Conservation (phyloP, 495 filamentous ascomycete genomes). For the Penicillium robsamsonii region DNA sequence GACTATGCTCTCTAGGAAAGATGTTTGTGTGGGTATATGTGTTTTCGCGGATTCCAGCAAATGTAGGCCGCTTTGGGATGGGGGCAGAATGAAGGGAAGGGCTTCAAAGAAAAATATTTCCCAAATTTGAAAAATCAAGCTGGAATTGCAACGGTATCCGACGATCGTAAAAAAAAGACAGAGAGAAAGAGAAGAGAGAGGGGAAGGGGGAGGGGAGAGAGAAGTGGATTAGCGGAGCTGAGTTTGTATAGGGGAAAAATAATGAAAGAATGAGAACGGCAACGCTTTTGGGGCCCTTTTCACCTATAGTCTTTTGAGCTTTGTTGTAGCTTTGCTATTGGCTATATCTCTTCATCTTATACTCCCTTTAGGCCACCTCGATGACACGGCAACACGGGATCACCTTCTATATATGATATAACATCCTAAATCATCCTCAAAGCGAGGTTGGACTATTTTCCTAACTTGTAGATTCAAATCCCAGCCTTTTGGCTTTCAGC, state of each 20-base stretch:
- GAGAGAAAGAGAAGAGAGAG: conserved; percentile 17
- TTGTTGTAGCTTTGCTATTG: not conserved
- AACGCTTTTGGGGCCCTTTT: not conserved
- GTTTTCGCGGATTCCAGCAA: conserved; percentile 27
- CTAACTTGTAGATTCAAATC: not conserved
- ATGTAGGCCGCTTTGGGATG: conserved; percentile 8
- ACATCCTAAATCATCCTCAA: not conserved
- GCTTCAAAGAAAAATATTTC: not conserved
- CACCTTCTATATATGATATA: not conserved
- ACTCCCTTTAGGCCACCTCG: not conserved
- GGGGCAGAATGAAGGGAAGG: conserved; percentile 2
- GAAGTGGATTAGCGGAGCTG: conserved; percentile 27
- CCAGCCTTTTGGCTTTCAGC: not conserved
- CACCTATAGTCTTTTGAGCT: not conserved
- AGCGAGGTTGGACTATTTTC: not conserved
- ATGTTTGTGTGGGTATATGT: conserved; percentile 26
- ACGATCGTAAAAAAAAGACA: conserved; percentile 9
- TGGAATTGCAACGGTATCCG: not conserved
- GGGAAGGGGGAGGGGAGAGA: conserved; percentile 13
- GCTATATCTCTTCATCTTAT: not conserved
- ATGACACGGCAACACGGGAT: not conserved
- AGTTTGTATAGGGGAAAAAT: conserved; percentile 16
- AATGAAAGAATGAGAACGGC: conserved; percentile 18
- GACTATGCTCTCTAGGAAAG: conserved; percentile 2
- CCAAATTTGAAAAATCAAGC: not conserved